Percentiles rank a stretch among this genome's conserved stretches.
phyloP scores from a whole-genome alignment of 768 basidiomycete species.

The Paxillus involutus region DNA sequence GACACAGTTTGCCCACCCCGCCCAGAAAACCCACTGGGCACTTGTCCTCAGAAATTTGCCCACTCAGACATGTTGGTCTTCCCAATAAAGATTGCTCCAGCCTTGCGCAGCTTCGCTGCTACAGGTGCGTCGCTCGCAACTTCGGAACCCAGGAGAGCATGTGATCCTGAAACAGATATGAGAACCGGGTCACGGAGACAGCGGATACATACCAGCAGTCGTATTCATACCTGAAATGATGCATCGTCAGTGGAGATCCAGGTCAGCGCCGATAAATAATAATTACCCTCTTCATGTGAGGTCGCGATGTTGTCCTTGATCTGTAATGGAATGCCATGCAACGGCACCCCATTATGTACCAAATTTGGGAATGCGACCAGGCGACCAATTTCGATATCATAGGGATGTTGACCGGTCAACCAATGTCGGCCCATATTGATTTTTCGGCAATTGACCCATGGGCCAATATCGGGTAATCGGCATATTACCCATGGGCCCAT shows the following conservation, averaged over 20 bases:
- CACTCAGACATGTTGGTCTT: slow-evolving; percentile 48
- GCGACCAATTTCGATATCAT: too few species aligned
- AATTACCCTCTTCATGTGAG: slow-evolving; percentile 24
- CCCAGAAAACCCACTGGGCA: slow-evolving; percentile 45
- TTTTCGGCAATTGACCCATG: too few species aligned
- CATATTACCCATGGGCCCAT: too few species aligned
- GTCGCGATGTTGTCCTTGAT: slow-evolving; percentile 49
- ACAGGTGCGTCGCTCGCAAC: slow-evolving; percentile 34
- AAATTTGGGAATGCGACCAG: too few species aligned
- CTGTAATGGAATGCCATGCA: slow-evolving; percentile 63
- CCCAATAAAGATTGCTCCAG: slow-evolving; percentile 39
- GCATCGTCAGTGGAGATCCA: not conserved
- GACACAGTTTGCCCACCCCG: slow-evolving; percentile 46
- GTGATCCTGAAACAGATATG: slow-evolving; percentile 26
- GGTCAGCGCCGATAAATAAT: not conserved
- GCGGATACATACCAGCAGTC: slow-evolving; percentile 29
- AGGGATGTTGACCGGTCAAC: too few species aligned
- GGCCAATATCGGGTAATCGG: too few species aligned
- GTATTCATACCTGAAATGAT: slow-evolving; percentile 35
- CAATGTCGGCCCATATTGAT: too few species aligned
- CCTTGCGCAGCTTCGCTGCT: slow-evolving; percentile 27
- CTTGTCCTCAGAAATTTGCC: slow-evolving; percentile 39
- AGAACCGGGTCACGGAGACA: not conserved
- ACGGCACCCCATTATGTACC: too few species aligned
- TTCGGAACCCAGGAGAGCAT: slow-evolving; percentile 35